Evolutionary conservation across 2,329 filamentous ascomycete genomes (phyloP), one percentile per base, ranked within the genome.

Genomic region (Tolypocladium ovalisporum): DNA sequence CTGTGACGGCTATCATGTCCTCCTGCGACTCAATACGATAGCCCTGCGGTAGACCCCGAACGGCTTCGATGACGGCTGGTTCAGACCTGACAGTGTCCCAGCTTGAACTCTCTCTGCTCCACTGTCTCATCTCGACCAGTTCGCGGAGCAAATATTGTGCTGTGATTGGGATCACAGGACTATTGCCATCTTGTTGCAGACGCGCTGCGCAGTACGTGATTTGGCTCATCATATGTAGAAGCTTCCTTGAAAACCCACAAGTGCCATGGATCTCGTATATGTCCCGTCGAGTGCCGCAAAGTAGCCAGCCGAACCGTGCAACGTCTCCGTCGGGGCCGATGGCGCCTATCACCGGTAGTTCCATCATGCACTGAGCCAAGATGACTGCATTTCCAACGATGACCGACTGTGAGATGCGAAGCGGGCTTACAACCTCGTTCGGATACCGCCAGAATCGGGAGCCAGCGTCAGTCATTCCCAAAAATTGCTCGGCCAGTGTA

Each of bases 191-290:
- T 51, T 74, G 70, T 29, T 66, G 62, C 29, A 73, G 57, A 8
- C 69, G 65, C 7, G 71, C 67, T 24, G 71, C 65, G 42, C 70
- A 67, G 56, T 70, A 71, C 4, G 73, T 73, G 39, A 75, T 69
- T 47, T 73, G 71, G 47, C 70, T 70, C 44, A 75, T 64, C 13
- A 63, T 65, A 54, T 74, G 68, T 24, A 75, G 64, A 6, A 75
- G 62, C 39, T 68, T 71, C 56, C 71, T 73, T 0, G 73, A 75
- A 57, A 75, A 75, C 15, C 73, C 73, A 52, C 72, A 75, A 0
- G 71, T 72, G 12, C 73, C 73, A 53, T 75, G 73, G 3, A 75
- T 72, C 54, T 73, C 65, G 36, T 67, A 68, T 59, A 70, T 68
- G 19, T 73, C 70, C n/a, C 57, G 60, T 37, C 67, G 62, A 0